Evolutionary conservation across 2,329 filamentous ascomycete genomes (phyloP).

Genomic region (Calonectria montana): DNA sequence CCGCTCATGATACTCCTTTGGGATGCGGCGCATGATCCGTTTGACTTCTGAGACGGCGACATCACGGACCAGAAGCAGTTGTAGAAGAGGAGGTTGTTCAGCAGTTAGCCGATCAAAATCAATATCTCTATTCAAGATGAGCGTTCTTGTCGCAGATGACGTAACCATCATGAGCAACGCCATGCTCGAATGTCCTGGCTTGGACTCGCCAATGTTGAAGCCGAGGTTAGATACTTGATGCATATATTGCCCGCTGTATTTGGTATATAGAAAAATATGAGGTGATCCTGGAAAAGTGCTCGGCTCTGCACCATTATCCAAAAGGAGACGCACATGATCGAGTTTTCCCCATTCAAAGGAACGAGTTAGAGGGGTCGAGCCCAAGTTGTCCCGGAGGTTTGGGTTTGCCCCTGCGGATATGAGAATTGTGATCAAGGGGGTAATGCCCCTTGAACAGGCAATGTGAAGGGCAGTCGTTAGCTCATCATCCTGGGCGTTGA

Average conservation of each 20-base stretch:
- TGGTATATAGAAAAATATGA: not conserved
- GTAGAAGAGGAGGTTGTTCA: constrained; percentile 29
- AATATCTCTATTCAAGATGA: constrained; percentile 30
- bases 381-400: constrained; percentile 18
- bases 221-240: constrained; percentile 25
- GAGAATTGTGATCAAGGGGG: constrained; percentile 15
- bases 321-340: constrained; percentile 12
- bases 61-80: not conserved
- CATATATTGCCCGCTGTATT: not conserved
- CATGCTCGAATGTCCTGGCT: not conserved
- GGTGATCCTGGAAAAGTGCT: constrained; percentile 9
- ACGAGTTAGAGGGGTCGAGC: constrained; percentile 18
- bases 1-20: constrained; percentile 17
- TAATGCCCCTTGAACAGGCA: constrained; percentile 1
- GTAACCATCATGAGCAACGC: constrained; percentile 11
- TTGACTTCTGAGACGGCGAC: not conserved
- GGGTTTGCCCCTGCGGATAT: constrained; percentile 35
- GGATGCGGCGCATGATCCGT: constrained; percentile 31
- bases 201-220: constrained; percentile 18
- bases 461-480: constrained; percentile 28
- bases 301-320: constrained; percentile 29
- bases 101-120: constrained; percentile 32
- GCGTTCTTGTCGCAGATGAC: not conserved
- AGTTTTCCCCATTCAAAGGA: constrained; percentile 7
- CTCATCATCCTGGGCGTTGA: constrained; percentile 29